Evolutionary conservation across 106 monocot species (phyloP).

Genomic region (Posidonia australis): DNA sequence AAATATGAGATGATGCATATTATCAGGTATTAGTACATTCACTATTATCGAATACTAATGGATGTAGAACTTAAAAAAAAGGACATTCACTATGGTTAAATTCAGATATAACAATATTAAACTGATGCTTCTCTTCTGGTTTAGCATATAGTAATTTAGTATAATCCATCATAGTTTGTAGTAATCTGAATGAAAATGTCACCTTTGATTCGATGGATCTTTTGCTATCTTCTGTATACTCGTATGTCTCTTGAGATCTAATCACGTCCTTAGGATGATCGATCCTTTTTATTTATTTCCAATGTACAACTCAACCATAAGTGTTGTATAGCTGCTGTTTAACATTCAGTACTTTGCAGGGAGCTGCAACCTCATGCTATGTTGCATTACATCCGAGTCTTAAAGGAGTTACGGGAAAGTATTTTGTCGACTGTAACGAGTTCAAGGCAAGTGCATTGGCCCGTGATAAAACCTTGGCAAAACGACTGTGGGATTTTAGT

Average conservation of each 20-base stretch:
- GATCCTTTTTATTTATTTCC: background rate
- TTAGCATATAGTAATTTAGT: too few species aligned
- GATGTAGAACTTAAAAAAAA: too few species aligned
- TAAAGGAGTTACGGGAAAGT: slow-evolving; percentile 15
- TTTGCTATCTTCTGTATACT: too few species aligned
- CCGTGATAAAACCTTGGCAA: slow-evolving; percentile 11
- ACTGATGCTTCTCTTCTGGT: too few species aligned
- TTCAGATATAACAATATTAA: too few species aligned
- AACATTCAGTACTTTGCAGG: slow-evolving; percentile 1
- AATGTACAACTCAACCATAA: background rate
- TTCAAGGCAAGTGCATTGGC: background rate
- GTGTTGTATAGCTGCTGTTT: background rate
- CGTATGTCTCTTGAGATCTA: background rate
- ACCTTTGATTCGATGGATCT: too few species aligned
- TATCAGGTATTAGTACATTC: too few species aligned
- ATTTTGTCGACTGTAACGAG: slow-evolving; percentile 10
- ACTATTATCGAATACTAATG: too few species aligned
- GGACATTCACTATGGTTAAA: too few species aligned
- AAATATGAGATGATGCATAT: too few species aligned
- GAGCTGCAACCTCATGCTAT: slow-evolving; percentile 18
- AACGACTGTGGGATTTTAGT: slow-evolving; percentile 23
- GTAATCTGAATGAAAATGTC: too few species aligned
- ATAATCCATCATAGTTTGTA: too few species aligned
- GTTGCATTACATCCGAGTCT: slow-evolving; percentile 15
- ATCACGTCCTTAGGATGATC: background rate